Evolutionary conservation across 2,329 filamentous ascomycete species (phyloP).

Genomic region (Aspergillus pseudoterreus): DNA sequence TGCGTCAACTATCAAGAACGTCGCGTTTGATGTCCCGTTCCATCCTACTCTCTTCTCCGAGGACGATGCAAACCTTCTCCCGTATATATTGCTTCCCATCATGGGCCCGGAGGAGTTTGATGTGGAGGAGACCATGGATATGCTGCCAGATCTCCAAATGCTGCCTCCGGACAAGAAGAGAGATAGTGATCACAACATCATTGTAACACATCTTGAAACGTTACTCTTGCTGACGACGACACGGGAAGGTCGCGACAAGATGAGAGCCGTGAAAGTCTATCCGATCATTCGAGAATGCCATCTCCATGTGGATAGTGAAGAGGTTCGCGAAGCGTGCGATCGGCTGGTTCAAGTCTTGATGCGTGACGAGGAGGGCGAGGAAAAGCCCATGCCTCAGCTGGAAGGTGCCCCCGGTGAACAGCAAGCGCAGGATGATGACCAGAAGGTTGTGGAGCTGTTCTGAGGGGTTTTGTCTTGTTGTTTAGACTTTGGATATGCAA

Average conservation of each 20-base stretch:
- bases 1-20: conserved; percentile 93
- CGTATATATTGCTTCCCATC: conserved; percentile 83
- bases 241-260: conserved; percentile 65
- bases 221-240: conserved; percentile 79
- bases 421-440: conserved; percentile 44
- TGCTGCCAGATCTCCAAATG: conserved; percentile 87
- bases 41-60: conserved; percentile 70
- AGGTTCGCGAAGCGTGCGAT: conserved; percentile 79
- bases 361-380: conserved; percentile 67
- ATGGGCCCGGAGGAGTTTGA: conserved; percentile 84
- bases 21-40: conserved; percentile 73
- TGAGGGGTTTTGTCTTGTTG: conserved; percentile 17
- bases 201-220: conserved; percentile 86
- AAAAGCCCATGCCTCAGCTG: conserved; percentile 34
- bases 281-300: conserved; percentile 86
- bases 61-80: conserved; percentile 73
- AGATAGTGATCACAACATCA: conserved; percentile 70
- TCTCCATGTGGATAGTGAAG: conserved; percentile 70
- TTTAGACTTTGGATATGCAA: background rate
- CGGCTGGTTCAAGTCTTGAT: conserved; percentile 84
- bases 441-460: conserved; percentile 45
- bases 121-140: conserved; percentile 78
- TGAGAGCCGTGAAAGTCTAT: conserved; percentile 79
- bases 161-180: conserved; percentile 85
- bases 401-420: conserved; percentile 15